Base-by-base conservation (phyloP, 306 rosid genomes). In the Quercus cerris region DNA sequence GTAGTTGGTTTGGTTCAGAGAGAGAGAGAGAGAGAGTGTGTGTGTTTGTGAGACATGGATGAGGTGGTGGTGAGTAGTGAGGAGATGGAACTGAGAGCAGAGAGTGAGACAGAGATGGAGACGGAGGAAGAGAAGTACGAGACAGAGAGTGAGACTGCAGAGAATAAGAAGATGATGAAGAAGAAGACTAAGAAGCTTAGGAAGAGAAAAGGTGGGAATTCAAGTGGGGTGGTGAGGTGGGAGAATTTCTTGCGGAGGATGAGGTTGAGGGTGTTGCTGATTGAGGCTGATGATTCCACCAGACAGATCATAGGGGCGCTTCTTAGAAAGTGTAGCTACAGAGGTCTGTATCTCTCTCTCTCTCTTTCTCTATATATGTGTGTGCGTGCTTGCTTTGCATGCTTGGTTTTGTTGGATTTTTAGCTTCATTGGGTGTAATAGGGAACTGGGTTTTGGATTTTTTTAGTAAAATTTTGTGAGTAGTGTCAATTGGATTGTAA, bases 241-340 rank as follows among this genome's bases (percentile, higher is more conserved):
- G 97, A 93, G 72, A 90, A 83, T 33, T 84, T 95, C 58, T 74
- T 93, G 84, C 96, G 92, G 3, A 86, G 59, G 75, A 91, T 91
- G 94, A 79, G 38, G 81, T 62, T 96, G 80, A 89, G 97, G 74
- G 97, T 96, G 2, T 79, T 96, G 61, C 82, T 96, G 76, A 97
- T 91, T 38, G 99, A 96, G 81, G 90, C 99, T 4, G 99, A 96
- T 80, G 99, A 96, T 38, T 96, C 94, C 58, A 96, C 99, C 4
- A 86, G 99, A 51, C 99, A 96, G 85, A 91, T 96, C 82, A 89
- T 96, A 11, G 80, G 93, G 11, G 97, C 98, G 25, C 97, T 96
- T 83, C 98, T 96, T 22, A 88, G 98, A 74, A 96, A 96, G 88
- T 96, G 98, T 78, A 84, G 88, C 83, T 96, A 93, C 82, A 92